These are phyloP conservation scores for Amanita pallidorosea DNA, from an alignment of 768 basidiomycete genomes.

Conservation along the genomic window DNA sequence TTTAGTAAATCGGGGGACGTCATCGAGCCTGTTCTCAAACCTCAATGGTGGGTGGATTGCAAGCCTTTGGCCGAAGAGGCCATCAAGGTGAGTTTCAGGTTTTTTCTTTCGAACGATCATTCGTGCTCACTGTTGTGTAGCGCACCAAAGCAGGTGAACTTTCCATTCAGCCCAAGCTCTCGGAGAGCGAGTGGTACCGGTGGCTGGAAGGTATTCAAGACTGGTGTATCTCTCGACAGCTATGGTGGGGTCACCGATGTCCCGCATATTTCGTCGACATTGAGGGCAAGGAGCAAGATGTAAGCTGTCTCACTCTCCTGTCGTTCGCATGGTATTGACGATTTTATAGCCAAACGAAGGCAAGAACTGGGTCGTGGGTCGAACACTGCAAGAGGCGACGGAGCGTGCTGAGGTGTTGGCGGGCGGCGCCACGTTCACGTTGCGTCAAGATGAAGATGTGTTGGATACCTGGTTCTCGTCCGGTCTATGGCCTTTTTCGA, in stretches of 20 bases:
- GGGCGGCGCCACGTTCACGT: constrained; percentile 50
- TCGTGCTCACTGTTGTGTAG: constrained; percentile 24
- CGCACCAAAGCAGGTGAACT: constrained; percentile 86
- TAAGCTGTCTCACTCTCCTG: constrained; percentile 18
- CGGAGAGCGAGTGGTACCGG: constrained; percentile 90
- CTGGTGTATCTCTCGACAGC: constrained; percentile 98
- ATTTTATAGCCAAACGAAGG: constrained; percentile 46
- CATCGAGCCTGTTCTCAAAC: constrained; percentile 91
- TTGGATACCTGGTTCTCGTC: constrained; percentile 99
- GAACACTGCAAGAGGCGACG: constrained; percentile 66
- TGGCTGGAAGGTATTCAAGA: constrained; percentile 96
- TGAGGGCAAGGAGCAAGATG: constrained; percentile 65
- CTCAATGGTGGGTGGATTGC: constrained; percentile 99
- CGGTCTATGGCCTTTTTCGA: constrained; percentile 95
- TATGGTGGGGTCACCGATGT: constrained; percentile 98
- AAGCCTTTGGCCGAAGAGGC: constrained; percentile 86
- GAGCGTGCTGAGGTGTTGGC: constrained; percentile 65
- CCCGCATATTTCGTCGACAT: constrained; percentile 90
- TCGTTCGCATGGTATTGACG: background rate
- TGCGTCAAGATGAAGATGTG: constrained; percentile 94
- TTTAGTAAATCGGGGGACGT: constrained; percentile 89
- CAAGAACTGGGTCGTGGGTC: constrained; percentile 87
- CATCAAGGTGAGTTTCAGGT: constrained; percentile 46
- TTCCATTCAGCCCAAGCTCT: constrained; percentile 69
- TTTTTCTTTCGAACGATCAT: background rate